Percentiles rank a stretch among this genome's conserved stretches.
Evolutionary conservation across 2,329 filamentous ascomycete species (phyloP).

Genomic region (Alternaria hordeiaustralica): DNA sequence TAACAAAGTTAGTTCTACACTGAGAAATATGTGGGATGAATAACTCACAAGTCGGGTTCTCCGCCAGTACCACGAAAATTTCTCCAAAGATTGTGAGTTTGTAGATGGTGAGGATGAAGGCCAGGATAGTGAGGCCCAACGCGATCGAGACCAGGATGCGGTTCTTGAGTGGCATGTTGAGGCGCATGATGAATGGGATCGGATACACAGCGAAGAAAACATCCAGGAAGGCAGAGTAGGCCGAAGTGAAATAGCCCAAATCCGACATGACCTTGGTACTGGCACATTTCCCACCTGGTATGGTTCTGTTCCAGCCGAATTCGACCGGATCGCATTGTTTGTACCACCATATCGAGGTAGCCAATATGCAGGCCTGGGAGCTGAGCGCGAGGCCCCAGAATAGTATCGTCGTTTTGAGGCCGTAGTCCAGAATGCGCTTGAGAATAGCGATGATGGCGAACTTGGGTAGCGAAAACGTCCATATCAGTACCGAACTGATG

Average conservation of each 20-base stretch:
- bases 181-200: not conserved
- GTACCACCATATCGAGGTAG: constrained; percentile 2
- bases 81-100: not conserved
- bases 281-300: not conserved
- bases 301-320: not conserved
- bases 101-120: not conserved
- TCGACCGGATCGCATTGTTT: constrained; percentile 3
- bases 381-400: constrained; percentile 4
- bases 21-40: not conserved
- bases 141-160: not conserved
- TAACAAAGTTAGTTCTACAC: not conserved
- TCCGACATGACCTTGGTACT: not conserved
- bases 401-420: constrained; percentile 5
- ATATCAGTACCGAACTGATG: constrained; percentile 6
- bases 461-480: constrained; percentile 6
- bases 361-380: constrained; percentile 4
- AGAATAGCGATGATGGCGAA: constrained; percentile 7
- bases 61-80: not conserved
- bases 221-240: not conserved
- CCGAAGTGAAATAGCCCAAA: not conserved
- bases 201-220: not conserved
- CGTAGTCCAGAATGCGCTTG: constrained; percentile 1
- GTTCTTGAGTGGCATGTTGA: not conserved
- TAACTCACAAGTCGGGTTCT: not conserved
- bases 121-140: not conserved